Base-by-base conservation (phyloP, 331 rosid species). In the Acacia pycnantha region DNA sequence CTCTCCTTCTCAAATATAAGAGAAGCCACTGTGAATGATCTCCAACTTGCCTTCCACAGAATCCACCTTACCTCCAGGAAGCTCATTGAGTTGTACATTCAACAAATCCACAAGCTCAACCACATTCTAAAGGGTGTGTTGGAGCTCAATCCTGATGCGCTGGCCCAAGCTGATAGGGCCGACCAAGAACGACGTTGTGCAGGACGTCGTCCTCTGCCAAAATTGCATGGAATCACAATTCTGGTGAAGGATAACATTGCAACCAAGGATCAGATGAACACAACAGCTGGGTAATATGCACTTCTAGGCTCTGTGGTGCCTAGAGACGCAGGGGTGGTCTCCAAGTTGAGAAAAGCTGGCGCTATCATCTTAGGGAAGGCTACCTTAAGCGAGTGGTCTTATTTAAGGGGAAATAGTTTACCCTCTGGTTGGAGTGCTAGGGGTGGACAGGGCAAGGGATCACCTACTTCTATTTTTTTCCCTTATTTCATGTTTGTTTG, bases 111-210 rank as follows among this genome's bases (percentile, higher is more conserved):
- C 40, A 85, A 22, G 68, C 87, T 91, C 51, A 90, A 90, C 41
- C 92, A 85, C 2, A 22, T 84, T 64, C 88, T 93, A 2, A 81
- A 71, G 62, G 94, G 87, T 0, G 86, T 90, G 9, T 76, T 90
- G 74, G 94, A 93, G 79, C 78, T 88, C 51, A 91, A 93, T 59
- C 97, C 92, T 22, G 92, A 90, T 76, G 91, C 88, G 16, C 77
- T 87, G 7, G 80, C 80, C 79, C 87, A 77, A 71, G 96, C 97
- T 48, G 92, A 90, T 41, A 86, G 27, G 68, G 93, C 93, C 10
- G 96, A 90, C 71, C 41, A 18, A 4, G 89, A 93, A 81, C 86
- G 94, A 70, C 21, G 74, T 70, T 13, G 11, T 43, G 16, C 7
- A 56, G 75, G 19, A 79, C 40, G 77, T 14, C 61, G 2, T 50